Evolutionary conservation across 2,329 filamentous ascomycete species (phyloP).

Genomic region (Xylariaceae sp.): DNA sequence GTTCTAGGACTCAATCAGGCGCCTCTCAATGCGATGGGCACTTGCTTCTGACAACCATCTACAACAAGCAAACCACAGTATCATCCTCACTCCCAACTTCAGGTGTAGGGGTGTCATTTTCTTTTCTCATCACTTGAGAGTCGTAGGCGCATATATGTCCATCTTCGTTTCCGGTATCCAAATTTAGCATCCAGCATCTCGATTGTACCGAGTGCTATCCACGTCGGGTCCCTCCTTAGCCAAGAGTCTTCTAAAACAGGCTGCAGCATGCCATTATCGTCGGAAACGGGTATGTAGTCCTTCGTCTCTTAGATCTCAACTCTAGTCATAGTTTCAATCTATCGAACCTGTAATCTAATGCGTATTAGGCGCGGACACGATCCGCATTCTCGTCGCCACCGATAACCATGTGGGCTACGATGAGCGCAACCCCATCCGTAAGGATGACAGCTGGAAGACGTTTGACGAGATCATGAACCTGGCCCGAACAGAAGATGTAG

Average conservation of each 20-base stretch:
- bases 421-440: constrained; percentile 88
- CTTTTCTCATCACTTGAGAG: background rate
- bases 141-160: background rate
- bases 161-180: background rate
- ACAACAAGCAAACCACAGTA: background rate
- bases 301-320: background rate
- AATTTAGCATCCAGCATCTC: background rate
- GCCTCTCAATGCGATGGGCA: background rate
- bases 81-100: background rate
- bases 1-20: background rate
- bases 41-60: background rate
- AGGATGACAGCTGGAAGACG: constrained; percentile 92
- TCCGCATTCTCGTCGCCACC: constrained; percentile 88
- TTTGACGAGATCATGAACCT: constrained; percentile 95
- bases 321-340: background rate
- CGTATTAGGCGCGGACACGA: constrained; percentile 64
- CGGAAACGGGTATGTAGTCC: constrained; percentile 24
- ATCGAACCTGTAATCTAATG: constrained; percentile 3
- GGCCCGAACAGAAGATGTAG: constrained; percentile 73
- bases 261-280: constrained; percentile 22
- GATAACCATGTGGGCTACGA: constrained; percentile 98
- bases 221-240: background rate
- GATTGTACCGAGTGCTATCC: background rate
- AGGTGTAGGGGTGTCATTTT: no score
- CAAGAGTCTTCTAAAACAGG: background rate